Conservation (phyloP, 148 eudicot species). For the Euryodendron excelsum region DNA sequence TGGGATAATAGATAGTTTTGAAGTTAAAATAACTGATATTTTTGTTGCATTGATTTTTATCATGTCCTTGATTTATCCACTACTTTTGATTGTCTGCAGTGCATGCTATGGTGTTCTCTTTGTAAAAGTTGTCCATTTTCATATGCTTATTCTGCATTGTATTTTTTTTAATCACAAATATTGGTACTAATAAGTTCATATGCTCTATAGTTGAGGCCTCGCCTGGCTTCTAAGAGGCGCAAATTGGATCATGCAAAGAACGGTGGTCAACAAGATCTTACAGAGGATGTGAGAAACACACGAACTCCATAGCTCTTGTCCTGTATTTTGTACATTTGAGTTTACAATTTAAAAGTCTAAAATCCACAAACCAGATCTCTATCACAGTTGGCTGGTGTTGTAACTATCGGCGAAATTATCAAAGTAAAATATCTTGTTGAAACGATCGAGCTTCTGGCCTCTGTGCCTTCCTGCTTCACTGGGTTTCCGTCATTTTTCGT, state of each 20-base stretch:
- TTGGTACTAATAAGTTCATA: slow-evolving; percentile 3
- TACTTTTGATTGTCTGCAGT: background rate
- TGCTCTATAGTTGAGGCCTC: slow-evolving; percentile 60
- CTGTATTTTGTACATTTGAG: background rate
- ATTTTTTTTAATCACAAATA: background rate
- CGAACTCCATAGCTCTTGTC: background rate
- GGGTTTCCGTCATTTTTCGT: background rate
- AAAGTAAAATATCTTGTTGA: background rate
- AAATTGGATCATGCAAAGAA: slow-evolving; percentile 21
- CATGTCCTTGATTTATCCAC: background rate
- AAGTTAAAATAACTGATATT: background rate
- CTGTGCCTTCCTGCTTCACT: background rate
- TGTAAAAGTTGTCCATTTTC: background rate
- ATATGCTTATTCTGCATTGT: background rate
- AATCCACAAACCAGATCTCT: background rate
- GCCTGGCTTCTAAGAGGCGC: slow-evolving; percentile 44
- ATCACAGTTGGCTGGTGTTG: background rate
- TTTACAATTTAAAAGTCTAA: background rate
- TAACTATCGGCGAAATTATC: background rate
- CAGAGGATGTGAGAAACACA: slow-evolving; percentile 2
- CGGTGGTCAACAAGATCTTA: slow-evolving; percentile 11
- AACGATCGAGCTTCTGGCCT: slow-evolving; percentile 8
- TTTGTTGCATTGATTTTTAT: background rate
- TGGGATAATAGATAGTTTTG: background rate
- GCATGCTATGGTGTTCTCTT: background rate